phyloP scores from a whole-genome alignment of 352 stramenopile genomes.

The Discostella stelligera region DNA sequence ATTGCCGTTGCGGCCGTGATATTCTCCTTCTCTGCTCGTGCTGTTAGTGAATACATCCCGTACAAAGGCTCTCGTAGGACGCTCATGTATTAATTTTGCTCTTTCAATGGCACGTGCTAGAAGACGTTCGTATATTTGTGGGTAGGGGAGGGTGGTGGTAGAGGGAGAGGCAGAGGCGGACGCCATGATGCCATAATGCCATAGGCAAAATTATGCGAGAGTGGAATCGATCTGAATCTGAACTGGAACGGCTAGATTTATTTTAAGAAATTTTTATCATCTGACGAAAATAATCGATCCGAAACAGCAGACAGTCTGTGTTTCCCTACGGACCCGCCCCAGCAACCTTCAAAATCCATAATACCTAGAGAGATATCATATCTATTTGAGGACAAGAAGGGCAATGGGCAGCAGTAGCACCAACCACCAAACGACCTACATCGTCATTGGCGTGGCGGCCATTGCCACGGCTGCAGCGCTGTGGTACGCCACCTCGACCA shows the following conservation, averaged over 20 bases:
- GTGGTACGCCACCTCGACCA: conserved; percentile 20
- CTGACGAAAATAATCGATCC: no score
- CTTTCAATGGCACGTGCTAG: conserved; percentile 1
- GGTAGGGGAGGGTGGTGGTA: neutral
- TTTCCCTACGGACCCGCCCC: no score
- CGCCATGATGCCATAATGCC: neutral
- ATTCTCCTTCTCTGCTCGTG: neutral
- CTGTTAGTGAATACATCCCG: conserved; percentile 2
- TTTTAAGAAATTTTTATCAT: no score
- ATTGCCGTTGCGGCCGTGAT: neutral
- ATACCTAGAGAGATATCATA: no score
- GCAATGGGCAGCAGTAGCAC: conserved; percentile 12
- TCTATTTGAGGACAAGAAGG: no score
- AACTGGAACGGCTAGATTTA: no score
- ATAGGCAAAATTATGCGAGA: no score
- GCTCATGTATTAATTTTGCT: neutral
- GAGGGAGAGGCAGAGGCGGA: neutral
- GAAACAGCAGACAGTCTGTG: no score
- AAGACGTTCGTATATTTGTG: neutral
- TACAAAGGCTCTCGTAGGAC: conserved; percentile 1
- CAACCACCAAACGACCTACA: conserved; percentile 27
- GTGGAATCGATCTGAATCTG: no score
- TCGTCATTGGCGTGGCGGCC: conserved; percentile 34
- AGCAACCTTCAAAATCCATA: no score
- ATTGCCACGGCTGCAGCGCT: conserved; percentile 22